Evolutionary conservation across 192 early-diverging fungal species (phyloP), one percentile per base, ranked within the genome.

Genomic region (Fimicolochytrium jonesii): DNA sequence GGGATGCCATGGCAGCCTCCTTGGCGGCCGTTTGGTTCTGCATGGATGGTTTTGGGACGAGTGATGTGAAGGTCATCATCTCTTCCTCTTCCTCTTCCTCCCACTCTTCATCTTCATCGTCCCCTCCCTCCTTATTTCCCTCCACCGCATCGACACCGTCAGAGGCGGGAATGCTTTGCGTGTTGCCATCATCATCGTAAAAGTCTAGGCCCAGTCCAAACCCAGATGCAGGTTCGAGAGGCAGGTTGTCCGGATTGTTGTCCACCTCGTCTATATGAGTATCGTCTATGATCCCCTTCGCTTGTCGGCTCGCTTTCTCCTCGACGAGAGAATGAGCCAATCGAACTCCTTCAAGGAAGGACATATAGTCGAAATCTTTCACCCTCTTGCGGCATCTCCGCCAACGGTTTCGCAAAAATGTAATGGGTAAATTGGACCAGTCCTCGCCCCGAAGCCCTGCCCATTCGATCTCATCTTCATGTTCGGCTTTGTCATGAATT

Each of bases 401-500:
- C 42, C 22, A 17, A 18, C 43, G 57, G 23, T 45, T 11, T 11
- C 11, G n/a, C 26, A 59, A 46, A 31, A 42, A 42, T 22, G 1
- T 23, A 6, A 43, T 15, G n/a, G 15, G 37, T 18, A 18, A 46
- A 2, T 18, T 17, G 5, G 15, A 17, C 57, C 57, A 59, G 1
- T 59, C 57, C 25, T 33, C 22, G 25, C 22, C 4, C 13, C 44
- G 22, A 35, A 46, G 10, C n/a, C 22, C n/a, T 6, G 34, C 0
- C 57, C 57, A 59, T 5, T n/a, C n/a, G 4, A 59, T 31, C 6
- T 59, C 57, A 13, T 13, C 2, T 25, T 46, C 57, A 32, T 59
- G 26, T 6, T 25, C 22, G n/a, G 57, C 57, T 13, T 18, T 23
- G 18, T 29, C 57, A 46, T 46, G 31, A 15, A 59, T 17, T 13